Percentiles rank a stretch among this genome's conserved stretches.
These are phyloP conservation scores for Lactifluus rugatus DNA, from an alignment of 768 basidiomycete species.

Conservation along the genomic window DNA sequence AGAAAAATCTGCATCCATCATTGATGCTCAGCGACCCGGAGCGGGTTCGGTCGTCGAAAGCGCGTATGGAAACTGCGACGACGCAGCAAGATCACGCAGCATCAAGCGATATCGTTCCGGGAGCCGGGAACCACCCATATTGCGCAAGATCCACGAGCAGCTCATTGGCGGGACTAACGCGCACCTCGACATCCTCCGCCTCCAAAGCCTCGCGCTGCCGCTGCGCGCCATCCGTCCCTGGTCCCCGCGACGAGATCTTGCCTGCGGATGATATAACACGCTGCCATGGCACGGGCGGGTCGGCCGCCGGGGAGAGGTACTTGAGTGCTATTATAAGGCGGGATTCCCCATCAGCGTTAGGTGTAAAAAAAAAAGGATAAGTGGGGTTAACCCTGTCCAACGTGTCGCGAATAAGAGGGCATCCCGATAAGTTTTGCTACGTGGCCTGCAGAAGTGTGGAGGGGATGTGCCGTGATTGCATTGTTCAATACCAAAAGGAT, in stretches of 20 bases:
- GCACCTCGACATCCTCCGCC: constrained; percentile 77
- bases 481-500: neutral
- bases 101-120: neutral
- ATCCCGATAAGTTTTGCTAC: constrained; percentile 73
- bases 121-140: constrained; percentile 62
- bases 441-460: constrained; percentile 40
- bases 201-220: constrained; percentile 67
- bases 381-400: constrained; percentile 56
- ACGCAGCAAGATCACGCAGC: neutral
- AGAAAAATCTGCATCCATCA: neutral
- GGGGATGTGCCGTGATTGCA: neutral
- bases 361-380: neutral
- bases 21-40: neutral
- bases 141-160: constrained; percentile 45
- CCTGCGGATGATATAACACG: constrained; percentile 66
- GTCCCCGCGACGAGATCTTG: constrained; percentile 71
- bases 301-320: constrained; percentile 47
- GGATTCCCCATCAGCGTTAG: neutral
- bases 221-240: constrained; percentile 70
- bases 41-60: too few relatives aligned
- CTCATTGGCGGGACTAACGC: constrained; percentile 42
- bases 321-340: constrained; percentile 53
- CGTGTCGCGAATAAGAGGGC: constrained; percentile 70
- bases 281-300: constrained; percentile 73
- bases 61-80: neutral